phyloP scores from a whole-genome alignment of 2,329 filamentous ascomycete species.

The Phialocephala subalpina region DNA sequence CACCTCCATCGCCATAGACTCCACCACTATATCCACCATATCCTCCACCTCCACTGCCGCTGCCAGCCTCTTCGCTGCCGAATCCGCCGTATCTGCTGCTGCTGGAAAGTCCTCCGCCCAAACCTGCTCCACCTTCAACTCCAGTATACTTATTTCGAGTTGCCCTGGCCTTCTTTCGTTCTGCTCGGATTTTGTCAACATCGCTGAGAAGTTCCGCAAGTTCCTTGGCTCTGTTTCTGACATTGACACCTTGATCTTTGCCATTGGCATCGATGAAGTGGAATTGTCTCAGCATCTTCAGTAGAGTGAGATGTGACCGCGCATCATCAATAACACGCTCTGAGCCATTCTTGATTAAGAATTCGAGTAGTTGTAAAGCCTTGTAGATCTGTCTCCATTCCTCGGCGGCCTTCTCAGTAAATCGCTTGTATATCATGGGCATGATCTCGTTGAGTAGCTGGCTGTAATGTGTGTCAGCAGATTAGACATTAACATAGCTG shows the following conservation, averaged over 20 bases:
- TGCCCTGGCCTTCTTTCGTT: slow-evolving; percentile 87
- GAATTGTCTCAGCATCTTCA: slow-evolving; percentile 99
- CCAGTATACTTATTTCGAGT: slow-evolving; percentile 96
- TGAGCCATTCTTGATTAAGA: slow-evolving; percentile 97
- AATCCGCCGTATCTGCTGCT: slow-evolving; percentile 81
- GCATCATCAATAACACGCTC: slow-evolving; percentile 98
- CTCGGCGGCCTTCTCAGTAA: slow-evolving; percentile 97
- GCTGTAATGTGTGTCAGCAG: slow-evolving; percentile 56
- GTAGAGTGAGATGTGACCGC: slow-evolving; percentile 88
- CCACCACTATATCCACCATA: slow-evolving; percentile 71
- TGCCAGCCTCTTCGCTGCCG: slow-evolving; percentile 79
- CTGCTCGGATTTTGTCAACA: slow-evolving; percentile 83
- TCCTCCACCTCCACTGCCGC: slow-evolving; percentile 62
- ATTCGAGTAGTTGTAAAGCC: slow-evolving; percentile 93
- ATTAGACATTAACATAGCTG: slow-evolving; percentile 14
- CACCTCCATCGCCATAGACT: slow-evolving; percentile 95
- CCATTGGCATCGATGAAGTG: slow-evolving; percentile 96
- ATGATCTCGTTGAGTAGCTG: slow-evolving; percentile 99
- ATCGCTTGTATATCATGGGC: slow-evolving; percentile 99
- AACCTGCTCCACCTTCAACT: slow-evolving; percentile 80
- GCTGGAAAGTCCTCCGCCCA: slow-evolving; percentile 62
- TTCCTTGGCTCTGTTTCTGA: slow-evolving; percentile 95
- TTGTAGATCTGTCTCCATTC: slow-evolving; percentile 99
- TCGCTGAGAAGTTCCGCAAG: slow-evolving; percentile 92
- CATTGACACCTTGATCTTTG: slow-evolving; percentile 98